Percentiles rank a stretch among this genome's conserved stretches.
Evolutionary conservation across 208 protist genomes (phyloP).

Genomic region (Trypanosoma vivax): DNA sequence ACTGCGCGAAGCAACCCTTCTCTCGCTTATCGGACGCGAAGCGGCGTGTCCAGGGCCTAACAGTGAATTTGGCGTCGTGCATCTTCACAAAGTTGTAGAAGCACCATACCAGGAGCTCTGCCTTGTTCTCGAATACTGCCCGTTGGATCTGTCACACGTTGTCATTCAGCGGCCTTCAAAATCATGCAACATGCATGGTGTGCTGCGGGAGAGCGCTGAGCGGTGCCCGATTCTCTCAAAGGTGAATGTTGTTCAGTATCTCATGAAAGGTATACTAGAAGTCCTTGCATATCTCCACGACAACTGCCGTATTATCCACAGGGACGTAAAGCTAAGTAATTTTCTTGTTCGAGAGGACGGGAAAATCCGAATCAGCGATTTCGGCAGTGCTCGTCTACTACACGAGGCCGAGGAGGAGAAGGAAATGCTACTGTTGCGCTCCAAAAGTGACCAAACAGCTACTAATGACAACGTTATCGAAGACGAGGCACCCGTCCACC

Average conservation of each 20-base stretch:
- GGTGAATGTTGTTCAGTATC: conserved; percentile 51
- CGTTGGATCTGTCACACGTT: conserved; percentile 54
- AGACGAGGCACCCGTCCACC: no score
- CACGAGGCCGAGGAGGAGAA: conserved; percentile 7
- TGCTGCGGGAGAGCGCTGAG: neutral
- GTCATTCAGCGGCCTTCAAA: conserved; percentile 8
- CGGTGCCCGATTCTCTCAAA: conserved; percentile 26
- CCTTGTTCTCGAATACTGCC: conserved; percentile 69
- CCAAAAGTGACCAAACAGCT: no score
- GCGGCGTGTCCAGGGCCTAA: neutral
- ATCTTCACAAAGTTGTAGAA: conserved; percentile 57
- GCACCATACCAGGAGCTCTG: conserved; percentile 76
- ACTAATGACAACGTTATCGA: no score
- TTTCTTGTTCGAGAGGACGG: conserved; percentile 62
- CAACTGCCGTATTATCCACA: conserved; percentile 68
- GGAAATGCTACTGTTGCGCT: no score
- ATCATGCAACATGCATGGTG: neutral
- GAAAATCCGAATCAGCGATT: conserved; percentile 78
- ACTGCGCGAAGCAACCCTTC: conserved; percentile 69
- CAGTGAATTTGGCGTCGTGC: conserved; percentile 24
- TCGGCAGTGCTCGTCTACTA: conserved; percentile 75
- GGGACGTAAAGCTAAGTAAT: conserved; percentile 88
- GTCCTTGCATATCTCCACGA: conserved; percentile 68
- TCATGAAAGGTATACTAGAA: conserved; percentile 64
- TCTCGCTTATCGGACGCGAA: conserved; percentile 15